Conservation (phyloP, 306 rosid genomes). For the Pachyrhizus erosus region DNA sequence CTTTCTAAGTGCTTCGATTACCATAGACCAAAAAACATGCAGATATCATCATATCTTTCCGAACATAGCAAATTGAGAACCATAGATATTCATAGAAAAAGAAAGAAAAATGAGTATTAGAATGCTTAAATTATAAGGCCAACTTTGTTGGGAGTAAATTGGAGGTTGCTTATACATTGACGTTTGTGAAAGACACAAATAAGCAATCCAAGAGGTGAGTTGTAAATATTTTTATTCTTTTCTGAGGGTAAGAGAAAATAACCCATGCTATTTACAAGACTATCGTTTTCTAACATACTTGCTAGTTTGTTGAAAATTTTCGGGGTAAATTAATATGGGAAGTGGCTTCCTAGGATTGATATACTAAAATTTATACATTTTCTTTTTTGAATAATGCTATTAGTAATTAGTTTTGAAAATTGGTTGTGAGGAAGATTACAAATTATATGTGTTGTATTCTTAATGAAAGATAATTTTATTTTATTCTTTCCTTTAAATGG, state of each 20-base stretch:
- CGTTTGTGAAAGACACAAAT: background rate
- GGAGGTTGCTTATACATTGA: background rate
- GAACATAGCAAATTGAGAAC: background rate
- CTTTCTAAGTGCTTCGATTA: background rate
- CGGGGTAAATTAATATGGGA: background rate
- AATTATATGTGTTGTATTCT: no score
- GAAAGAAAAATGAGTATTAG: background rate
- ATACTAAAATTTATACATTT: background rate
- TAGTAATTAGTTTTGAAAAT: no score
- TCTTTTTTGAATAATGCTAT: no score
- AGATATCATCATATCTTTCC: background rate
- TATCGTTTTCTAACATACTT: background rate
- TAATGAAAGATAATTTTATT: no score
- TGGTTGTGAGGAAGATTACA: no score
- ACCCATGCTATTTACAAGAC: no score
- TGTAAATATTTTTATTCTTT: no score
- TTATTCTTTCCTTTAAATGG: no score
- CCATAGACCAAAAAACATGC: constrained; percentile 44
- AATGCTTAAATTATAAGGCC: background rate
- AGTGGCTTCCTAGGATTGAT: background rate
- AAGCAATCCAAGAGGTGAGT: background rate
- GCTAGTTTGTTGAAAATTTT: background rate
- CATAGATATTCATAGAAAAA: background rate
- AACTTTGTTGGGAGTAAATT: background rate
- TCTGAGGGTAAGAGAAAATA: no score